Evolutionary conservation across 179 eudicot species (phyloP).

Genomic region (Camellia oleifera): DNA sequence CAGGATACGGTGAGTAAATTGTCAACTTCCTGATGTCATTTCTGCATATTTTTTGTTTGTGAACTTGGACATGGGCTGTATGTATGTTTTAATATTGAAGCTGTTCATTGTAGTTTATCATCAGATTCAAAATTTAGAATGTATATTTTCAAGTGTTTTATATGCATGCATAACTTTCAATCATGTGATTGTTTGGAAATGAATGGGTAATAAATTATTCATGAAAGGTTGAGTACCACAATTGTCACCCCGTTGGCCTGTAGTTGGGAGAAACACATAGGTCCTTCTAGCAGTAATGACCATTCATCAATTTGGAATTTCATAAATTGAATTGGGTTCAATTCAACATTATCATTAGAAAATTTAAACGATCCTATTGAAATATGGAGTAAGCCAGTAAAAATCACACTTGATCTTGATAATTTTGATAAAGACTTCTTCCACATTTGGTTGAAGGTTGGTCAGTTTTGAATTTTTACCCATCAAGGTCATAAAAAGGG

Average conservation of each 20-base stretch:
- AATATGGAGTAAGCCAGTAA: background rate
- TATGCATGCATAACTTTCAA: background rate
- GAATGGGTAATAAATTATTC: background rate
- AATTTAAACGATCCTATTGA: background rate
- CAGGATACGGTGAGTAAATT: slow-evolving; percentile 75
- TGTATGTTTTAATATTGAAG: background rate
- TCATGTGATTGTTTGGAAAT: background rate
- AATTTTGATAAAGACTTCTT: background rate
- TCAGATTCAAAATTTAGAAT: background rate
- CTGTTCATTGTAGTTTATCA: background rate
- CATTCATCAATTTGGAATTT: background rate
- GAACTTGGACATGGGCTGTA: background rate
- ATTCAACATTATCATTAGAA: background rate
- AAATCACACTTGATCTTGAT: slow-evolving; percentile 2
- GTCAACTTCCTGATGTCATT: slow-evolving; percentile 10
- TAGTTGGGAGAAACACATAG: background rate
- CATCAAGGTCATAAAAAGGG: background rate
- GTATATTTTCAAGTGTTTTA: background rate
- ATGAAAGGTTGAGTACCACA: background rate
- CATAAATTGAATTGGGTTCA: background rate
- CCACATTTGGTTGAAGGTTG: background rate
- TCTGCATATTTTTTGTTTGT: slow-evolving; percentile 17
- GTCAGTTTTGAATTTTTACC: background rate
- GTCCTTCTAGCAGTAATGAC: background rate
- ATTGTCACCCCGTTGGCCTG: background rate